Evolutionary conservation across 306 rosid species (phyloP), one percentile per base, ranked within the genome.

Genomic region (Dryas alaskensis): DNA sequence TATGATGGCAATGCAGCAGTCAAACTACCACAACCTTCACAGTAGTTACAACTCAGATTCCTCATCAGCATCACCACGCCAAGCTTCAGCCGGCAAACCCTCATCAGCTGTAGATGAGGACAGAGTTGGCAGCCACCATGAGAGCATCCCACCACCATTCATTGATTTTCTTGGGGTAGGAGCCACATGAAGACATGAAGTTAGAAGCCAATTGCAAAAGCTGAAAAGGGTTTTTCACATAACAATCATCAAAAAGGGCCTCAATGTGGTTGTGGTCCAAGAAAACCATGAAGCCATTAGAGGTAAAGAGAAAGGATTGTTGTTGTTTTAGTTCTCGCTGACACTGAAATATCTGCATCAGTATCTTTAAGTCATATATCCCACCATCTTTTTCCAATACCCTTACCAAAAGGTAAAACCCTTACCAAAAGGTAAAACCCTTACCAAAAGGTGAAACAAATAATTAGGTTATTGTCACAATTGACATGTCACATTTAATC

Each of bases 111-210:
- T 79, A 68, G 86, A 22, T 14, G 78, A 81, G 72, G 82, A 65
- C 27, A 65, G 83, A 79, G 83, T 52, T 64, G 79, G 45, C 51
- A 70, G 59, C 67, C 77, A 65, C 57, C 70, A 73, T 59, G 87
- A 81, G 73, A 73, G 78, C 82, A 76, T 67, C 74, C 76, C 85
- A 69, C 92, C 97, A 14, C 82, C 74, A 81, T 95, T 92, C 79
- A 84, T 95, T 83, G 99, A 95, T 65, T 95, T 95, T 79, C 99
- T 95, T 55, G 99, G 99, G 44, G 98, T 95, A 14, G 99, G 99
- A 87, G 93, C 93, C 85, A 91, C 85, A 68, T 93, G 95, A 85
- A 67, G 55, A 73, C 73, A 27, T 27, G 37, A 31, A 31, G 37
- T 77, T 70, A 65, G 77, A 67, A 77, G 68, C 67, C 4, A 62